Evolutionary conservation across 2,329 filamentous ascomycete species (phyloP).

Genomic region (Torrubiellomyces zombiae): DNA sequence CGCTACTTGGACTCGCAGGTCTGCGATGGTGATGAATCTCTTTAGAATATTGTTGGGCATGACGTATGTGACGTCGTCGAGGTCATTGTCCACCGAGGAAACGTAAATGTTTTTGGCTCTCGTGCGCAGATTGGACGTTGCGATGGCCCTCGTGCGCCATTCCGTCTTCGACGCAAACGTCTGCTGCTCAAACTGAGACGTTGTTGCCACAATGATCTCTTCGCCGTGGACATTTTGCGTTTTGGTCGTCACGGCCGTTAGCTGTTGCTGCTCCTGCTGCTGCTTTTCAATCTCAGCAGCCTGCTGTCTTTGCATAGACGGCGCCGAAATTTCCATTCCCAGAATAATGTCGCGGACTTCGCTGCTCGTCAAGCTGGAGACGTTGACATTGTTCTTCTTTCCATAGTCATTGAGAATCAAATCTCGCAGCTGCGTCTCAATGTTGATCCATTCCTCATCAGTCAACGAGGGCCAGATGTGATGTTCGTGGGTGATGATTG

Average conservation of each 20-base stretch:
- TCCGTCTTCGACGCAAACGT: constrained; percentile 98
- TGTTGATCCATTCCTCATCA: constrained; percentile 98
- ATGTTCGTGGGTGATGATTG: constrained; percentile 93
- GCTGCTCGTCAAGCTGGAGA: constrained; percentile 85
- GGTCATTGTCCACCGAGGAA: constrained; percentile 81
- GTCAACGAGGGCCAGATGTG: constrained; percentile 94
- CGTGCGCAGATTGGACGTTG: constrained; percentile 85
- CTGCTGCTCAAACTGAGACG: constrained; percentile 93
- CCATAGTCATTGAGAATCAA: constrained; percentile 96
- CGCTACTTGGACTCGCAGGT: constrained; percentile 89
- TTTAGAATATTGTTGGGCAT: constrained; percentile 99
- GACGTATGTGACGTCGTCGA: constrained; percentile 87
- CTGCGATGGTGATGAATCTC: constrained; percentile 93
- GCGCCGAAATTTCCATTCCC: constrained; percentile 98
- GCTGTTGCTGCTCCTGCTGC: constrained; percentile 87
- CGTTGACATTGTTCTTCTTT: constrained; percentile 99
- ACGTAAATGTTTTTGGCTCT: constrained; percentile 98
- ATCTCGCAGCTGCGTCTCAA: constrained; percentile 92
- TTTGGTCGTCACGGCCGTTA: constrained; percentile 95
- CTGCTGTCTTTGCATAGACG: constrained; percentile 95
- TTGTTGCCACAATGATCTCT: constrained; percentile 96
- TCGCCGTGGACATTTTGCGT: constrained; percentile 95
- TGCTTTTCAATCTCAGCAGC: constrained; percentile 98
- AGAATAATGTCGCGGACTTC: constrained; percentile 97
- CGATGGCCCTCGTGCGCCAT: constrained; percentile 93